Conservation (phyloP, 768 basidiomycete genomes). For the Steccherinum ochraceum region DNA sequence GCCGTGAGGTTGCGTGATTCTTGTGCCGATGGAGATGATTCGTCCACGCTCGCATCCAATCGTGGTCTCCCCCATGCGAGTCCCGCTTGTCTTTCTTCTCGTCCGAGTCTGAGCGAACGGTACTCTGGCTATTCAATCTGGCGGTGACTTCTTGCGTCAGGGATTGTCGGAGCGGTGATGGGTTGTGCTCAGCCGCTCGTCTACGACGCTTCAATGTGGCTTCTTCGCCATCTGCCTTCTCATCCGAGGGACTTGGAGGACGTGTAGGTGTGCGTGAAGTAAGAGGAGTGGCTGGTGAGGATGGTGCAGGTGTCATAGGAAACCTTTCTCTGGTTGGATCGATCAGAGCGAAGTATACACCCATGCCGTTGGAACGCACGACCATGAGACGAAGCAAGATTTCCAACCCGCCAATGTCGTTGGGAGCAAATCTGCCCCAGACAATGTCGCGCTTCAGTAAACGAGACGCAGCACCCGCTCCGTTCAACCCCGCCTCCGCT, state of each 20-base stretch:
- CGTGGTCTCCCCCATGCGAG: background rate
- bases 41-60: background rate
- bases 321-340: constrained; percentile 58
- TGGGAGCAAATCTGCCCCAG: constrained; percentile 53
- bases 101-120: background rate
- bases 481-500: constrained; percentile 45
- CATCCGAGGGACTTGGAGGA: constrained; percentile 23
- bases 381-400: constrained; percentile 41
- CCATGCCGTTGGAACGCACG: constrained; percentile 57
- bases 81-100: background rate
- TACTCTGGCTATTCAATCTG: background rate
- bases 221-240: background rate
- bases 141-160: constrained; percentile 14
- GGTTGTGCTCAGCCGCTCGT: background rate
- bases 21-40: constrained; percentile 8
- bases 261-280: constrained; percentile 32
- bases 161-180: constrained; percentile 12
- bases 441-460: constrained; percentile 55
- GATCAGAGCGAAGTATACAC: constrained; percentile 54
- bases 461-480: constrained; percentile 43
- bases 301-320: constrained; percentile 23
- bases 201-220: background rate
- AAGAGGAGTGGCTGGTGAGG: constrained; percentile 35
- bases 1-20: constrained; percentile 9
- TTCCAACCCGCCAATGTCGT: constrained; percentile 49